These are phyloP conservation scores for Mallotus repandus DNA, from an alignment of 441 rosid genomes.

Conservation along the genomic window DNA sequence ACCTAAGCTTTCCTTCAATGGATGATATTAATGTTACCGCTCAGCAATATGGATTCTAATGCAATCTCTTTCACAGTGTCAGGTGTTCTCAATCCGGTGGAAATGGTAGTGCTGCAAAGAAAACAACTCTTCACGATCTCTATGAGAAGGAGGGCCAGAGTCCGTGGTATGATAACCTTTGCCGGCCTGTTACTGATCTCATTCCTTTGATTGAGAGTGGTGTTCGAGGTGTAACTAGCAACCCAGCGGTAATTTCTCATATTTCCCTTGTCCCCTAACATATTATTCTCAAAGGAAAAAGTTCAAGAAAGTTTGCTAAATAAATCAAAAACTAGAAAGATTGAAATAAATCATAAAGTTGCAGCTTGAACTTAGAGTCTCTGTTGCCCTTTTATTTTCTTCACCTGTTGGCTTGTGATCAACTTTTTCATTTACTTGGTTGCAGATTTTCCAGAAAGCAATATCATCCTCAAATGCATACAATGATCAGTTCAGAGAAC, in stretches of 20 bases:
- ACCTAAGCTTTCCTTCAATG: too few relatives aligned
- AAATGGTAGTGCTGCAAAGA: conserved; percentile 54
- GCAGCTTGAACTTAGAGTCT: not conserved
- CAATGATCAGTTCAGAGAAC: conserved; percentile 95
- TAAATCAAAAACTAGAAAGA: not conserved
- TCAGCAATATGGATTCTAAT: not conserved
- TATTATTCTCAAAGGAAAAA: not conserved
- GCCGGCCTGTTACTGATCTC: conserved; percentile 96
- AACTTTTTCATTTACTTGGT: conserved; percentile 21
- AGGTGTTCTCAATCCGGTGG: conserved; percentile 65
- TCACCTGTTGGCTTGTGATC: not conserved
- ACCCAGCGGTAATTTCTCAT: conserved; percentile 74
- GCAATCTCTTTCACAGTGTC: conserved; percentile 45
- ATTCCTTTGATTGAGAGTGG: conserved; percentile 83
- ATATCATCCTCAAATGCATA: conserved; percentile 95
- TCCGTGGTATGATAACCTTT: conserved; percentile 99
- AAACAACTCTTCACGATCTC: conserved; percentile 84
- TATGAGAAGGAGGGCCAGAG: conserved; percentile 93
- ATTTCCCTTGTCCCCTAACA: not conserved
- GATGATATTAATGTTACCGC: too few relatives aligned
- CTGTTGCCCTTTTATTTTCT: conserved; percentile 5
- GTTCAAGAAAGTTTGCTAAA: not conserved
- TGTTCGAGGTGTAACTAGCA: conserved; percentile 96
- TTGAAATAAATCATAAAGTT: not conserved
- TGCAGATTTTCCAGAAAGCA: conserved; percentile 98